These are phyloP conservation scores for Globisporangium paddicum DNA, from an alignment of 352 stramenopile genomes.

Conservation along the genomic window DNA sequence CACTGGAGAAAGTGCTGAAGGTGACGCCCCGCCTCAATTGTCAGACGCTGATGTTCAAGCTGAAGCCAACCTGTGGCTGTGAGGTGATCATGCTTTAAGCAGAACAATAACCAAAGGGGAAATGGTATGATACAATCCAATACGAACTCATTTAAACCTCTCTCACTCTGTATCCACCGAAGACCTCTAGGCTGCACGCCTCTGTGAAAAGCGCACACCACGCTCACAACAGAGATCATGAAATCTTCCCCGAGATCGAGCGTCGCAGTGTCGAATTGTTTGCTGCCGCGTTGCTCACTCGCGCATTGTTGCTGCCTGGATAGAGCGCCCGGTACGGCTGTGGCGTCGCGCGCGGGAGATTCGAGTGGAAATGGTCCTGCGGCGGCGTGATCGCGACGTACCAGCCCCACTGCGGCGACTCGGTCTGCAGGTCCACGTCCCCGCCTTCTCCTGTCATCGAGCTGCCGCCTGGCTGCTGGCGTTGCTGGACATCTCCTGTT, in stretches of 20 bases:
- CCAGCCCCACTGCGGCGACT: conserved; percentile 85
- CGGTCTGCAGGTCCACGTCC: conserved; percentile 31
- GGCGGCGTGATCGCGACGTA: conserved; percentile 84
- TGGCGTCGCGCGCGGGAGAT: conserved; percentile 15
- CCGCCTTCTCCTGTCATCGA: not conserved
- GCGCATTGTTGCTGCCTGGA: not conserved
- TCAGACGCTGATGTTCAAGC: not conserved
- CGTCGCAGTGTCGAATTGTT: conserved; percentile 17
- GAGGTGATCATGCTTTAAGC: not conserved
- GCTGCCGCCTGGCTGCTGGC: not conserved
- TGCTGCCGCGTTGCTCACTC: not conserved
- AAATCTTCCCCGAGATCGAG: conserved; percentile 29
- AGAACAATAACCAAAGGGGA: not conserved
- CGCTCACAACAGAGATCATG: not conserved
- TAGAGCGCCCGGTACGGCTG: conserved; percentile 4
- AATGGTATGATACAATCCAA: conserved; percentile 6
- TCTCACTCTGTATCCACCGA: not conserved
- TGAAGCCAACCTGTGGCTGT: not conserved
- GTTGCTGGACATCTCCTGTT: not conserved
- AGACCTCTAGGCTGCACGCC: not conserved
- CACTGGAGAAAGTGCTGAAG: not conserved
- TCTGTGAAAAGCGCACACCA: not conserved
- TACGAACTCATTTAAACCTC: not conserved
- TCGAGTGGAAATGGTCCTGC: conserved; percentile 44
- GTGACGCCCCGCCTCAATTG: no score